Evolutionary conservation across 73 alveolate species (phyloP).

Genomic region (Blepharisma stoltei): DNA sequence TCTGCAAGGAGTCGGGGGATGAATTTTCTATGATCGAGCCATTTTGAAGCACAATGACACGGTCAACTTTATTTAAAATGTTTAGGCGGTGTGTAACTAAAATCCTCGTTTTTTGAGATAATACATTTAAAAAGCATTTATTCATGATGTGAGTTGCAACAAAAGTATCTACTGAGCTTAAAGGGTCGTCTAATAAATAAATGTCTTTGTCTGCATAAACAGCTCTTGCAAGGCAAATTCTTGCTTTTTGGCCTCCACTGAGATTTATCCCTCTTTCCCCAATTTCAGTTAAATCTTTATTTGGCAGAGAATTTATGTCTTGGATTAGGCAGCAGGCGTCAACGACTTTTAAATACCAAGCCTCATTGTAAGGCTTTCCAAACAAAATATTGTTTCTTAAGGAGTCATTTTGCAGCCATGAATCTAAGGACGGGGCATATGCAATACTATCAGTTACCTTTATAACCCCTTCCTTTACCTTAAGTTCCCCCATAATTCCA

Average conservation of each 20-base stretch:
- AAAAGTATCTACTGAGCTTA: slow-evolving; percentile 78
- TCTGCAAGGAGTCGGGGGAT: too few relatives aligned
- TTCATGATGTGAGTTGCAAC: slow-evolving; percentile 30
- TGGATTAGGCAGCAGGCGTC: slow-evolving; percentile 46
- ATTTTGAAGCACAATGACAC: slow-evolving; percentile 27
- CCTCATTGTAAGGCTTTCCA: slow-evolving; percentile 73
- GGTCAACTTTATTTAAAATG: slow-evolving; percentile 33
- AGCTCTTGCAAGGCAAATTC: slow-evolving; percentile 48
- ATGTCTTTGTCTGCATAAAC: slow-evolving; percentile 55
- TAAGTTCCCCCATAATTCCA: slow-evolving; percentile 67
- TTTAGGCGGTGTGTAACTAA: slow-evolving; percentile 37
- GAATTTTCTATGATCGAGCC: not conserved
- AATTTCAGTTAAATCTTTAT: slow-evolving; percentile 67
- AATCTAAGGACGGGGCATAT: slow-evolving; percentile 25
- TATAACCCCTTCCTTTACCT: slow-evolving; percentile 27
- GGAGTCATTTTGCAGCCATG: slow-evolving; percentile 27
- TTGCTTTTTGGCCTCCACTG: slow-evolving; percentile 76
- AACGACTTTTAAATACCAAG: slow-evolving; percentile 69
- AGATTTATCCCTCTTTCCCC: slow-evolving; percentile 78
- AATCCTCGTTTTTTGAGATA: slow-evolving; percentile 34
- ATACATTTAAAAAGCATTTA: slow-evolving; percentile 15
- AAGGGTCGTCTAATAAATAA: slow-evolving; percentile 86
- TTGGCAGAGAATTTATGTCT: slow-evolving; percentile 56
- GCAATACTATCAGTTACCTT: slow-evolving; percentile 18
- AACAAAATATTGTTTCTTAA: slow-evolving; percentile 78